A percentile compares a stretch with the other conserved stretches of the same genome.
These are phyloP conservation scores for Coemansia sp. DNA, from an alignment of 192 early-diverging fungal genomes.

Conservation along the genomic window DNA sequence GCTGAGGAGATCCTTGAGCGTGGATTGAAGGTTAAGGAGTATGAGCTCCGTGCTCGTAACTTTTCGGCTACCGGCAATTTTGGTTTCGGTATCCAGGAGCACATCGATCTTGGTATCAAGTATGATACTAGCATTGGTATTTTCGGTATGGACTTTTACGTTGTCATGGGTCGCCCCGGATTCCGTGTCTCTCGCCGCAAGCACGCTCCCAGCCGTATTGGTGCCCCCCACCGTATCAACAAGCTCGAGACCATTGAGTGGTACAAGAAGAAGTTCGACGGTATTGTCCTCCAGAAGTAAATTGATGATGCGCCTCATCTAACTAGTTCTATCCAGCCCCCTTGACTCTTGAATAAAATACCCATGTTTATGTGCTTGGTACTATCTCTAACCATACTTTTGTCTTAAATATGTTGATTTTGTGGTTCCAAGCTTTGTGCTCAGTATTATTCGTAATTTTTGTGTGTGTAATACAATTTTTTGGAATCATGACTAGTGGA, in stretches of 20 bases:
- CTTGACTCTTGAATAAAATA: constrained; percentile 26
- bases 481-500: not conserved
- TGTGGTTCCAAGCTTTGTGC: not conserved
- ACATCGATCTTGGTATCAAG: constrained; percentile 99
- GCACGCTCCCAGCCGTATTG: constrained; percentile 82
- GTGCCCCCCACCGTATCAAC: constrained; percentile 87
- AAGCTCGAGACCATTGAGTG: constrained; percentile 97
- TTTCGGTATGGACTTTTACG: constrained; percentile 99
- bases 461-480: not conserved
- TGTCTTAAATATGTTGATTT: not conserved
- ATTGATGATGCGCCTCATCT: constrained; percentile 17
- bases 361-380: constrained; percentile 12
- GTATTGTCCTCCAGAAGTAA: constrained; percentile 87
- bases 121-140: constrained; percentile 99
- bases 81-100: constrained; percentile 99
- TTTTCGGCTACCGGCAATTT: constrained; percentile 99
- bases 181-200: constrained; percentile 94
- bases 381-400: constrained; percentile 6
- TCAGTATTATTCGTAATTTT: not conserved
- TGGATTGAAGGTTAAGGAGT: constrained; percentile 99
- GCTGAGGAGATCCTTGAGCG: constrained; percentile 99
- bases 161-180: constrained; percentile 98
- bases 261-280: constrained; percentile 98
- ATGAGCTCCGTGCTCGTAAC: constrained; percentile 94
- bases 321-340: constrained; percentile 7